phyloP scores from a whole-genome alignment of 2,329 filamentous ascomycete species.

The Polychaeton citri region DNA sequence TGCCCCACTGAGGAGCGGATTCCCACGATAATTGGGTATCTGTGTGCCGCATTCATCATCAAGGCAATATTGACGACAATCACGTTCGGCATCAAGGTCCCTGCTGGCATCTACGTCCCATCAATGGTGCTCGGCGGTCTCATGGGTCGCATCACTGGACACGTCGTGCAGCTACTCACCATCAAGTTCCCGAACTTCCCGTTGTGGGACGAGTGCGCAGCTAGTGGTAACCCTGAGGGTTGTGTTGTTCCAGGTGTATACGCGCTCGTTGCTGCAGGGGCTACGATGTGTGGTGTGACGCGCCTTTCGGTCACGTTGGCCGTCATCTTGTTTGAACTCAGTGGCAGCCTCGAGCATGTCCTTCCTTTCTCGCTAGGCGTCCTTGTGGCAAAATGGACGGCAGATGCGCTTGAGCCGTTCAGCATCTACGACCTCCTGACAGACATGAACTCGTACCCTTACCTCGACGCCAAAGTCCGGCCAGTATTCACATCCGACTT shows the following conservation, averaged over 20 bases:
- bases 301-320: constrained; percentile 84
- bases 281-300: constrained; percentile 96
- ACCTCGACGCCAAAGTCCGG: constrained; percentile 91
- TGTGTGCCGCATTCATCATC: constrained; percentile 71
- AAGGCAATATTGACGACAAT: constrained; percentile 81
- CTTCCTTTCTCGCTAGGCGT: constrained; percentile 87
- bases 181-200: constrained; percentile 57
- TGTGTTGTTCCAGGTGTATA: constrained; percentile 97
- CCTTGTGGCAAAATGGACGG: constrained; percentile 94
- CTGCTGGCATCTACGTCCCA: constrained; percentile 92
- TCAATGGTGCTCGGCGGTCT: constrained; percentile 97
- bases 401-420: constrained; percentile 82
- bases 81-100: constrained; percentile 92
- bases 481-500: constrained; percentile 82
- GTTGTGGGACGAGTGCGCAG: constrained; percentile 63
- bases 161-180: constrained; percentile 70
- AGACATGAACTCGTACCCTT: constrained; percentile 94
- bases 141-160: constrained; percentile 77
- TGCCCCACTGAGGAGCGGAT: constrained; percentile 70
- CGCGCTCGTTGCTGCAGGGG: constrained; percentile 82
- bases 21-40: constrained; percentile 55
- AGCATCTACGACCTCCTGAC: constrained; percentile 94
- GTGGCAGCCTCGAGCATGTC: constrained; percentile 87
- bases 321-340: constrained; percentile 91
- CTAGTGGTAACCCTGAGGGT: constrained; percentile 53